These are phyloP conservation scores for Globisporangium alternatum DNA, from an alignment of 352 stramenopile species.

Conservation along the genomic window DNA sequence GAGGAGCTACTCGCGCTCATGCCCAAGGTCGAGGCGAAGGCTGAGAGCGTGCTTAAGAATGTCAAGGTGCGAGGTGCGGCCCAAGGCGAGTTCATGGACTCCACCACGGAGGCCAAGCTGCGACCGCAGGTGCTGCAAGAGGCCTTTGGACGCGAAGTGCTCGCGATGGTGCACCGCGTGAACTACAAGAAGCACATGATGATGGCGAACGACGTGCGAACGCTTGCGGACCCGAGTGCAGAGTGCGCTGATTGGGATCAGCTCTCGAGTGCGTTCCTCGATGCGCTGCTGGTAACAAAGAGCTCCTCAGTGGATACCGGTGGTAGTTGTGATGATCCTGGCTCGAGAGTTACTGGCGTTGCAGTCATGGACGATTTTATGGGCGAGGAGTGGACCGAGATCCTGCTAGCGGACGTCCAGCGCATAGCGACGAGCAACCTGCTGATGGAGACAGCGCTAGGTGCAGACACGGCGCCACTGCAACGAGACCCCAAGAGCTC, in stretches of 20 bases:
- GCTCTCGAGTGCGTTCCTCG: conserved; percentile 45
- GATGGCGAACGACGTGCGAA: conserved; percentile 60
- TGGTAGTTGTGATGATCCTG: neutral
- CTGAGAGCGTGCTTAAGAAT: conserved; percentile 67
- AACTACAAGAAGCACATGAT: conserved; percentile 80
- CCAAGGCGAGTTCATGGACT: conserved; percentile 79
- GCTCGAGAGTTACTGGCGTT: conserved; percentile 21
- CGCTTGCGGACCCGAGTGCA: conserved; percentile 51
- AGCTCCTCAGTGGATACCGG: neutral
- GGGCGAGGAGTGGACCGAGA: conserved; percentile 68
- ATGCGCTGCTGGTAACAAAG: conserved; percentile 29
- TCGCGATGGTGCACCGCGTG: conserved; percentile 82
- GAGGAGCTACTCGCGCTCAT: conserved; percentile 74
- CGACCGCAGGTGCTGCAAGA: conserved; percentile 80
- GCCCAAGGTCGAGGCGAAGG: conserved; percentile 79
- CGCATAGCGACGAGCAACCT: conserved; percentile 57
- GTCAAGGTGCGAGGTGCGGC: conserved; percentile 75
- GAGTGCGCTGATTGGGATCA: conserved; percentile 69
- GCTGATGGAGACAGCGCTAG: conserved; percentile 33
- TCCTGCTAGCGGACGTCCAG: conserved; percentile 63
- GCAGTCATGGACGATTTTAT: conserved; percentile 75
- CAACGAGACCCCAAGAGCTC: conserved; percentile 9
- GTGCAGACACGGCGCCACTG: conserved; percentile 19
- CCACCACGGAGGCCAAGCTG: conserved; percentile 57
- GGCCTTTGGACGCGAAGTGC: conserved; percentile 76